Conservation (phyloP, 73 alveolate genomes). For the Tetrahymena malaccensis region DNA sequence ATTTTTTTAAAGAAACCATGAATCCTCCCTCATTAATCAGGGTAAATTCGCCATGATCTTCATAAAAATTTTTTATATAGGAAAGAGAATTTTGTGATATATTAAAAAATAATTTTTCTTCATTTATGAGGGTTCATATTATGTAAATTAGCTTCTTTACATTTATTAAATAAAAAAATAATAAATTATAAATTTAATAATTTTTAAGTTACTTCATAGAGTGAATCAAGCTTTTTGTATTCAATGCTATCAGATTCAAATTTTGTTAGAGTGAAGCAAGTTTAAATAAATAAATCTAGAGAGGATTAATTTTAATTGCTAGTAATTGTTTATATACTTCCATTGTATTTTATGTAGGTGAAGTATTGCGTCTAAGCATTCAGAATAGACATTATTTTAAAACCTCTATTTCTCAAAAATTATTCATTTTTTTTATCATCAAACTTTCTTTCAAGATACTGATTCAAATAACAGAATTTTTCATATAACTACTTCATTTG, state of each 20-base stretch:
- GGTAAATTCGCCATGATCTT: too few relatives aligned
- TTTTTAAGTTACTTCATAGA: not conserved
- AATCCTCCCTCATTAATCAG: too few relatives aligned
- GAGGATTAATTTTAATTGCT: not conserved
- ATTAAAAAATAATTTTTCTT: too few relatives aligned
- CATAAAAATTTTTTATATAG: too few relatives aligned
- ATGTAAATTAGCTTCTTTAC: too few relatives aligned
- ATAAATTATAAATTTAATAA: not conserved
- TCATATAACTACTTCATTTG: not conserved
- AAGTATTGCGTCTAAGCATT: not conserved
- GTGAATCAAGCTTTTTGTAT: not conserved
- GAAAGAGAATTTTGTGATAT: too few relatives aligned
- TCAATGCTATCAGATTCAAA: slow-evolving; percentile 19
- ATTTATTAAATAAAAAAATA: too few relatives aligned
- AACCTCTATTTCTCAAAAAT: not conserved
- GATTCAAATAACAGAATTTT: not conserved
- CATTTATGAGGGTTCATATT: too few relatives aligned
- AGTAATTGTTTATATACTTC: not conserved
- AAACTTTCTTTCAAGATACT: not conserved
- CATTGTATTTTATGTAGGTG: not conserved
- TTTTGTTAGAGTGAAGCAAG: slow-evolving; percentile 10
- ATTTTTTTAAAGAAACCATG: too few relatives aligned
- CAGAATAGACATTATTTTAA: not conserved
- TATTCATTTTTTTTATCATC: not conserved
- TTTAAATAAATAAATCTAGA: not conserved